These are phyloP conservation scores for Chlorella variabilis DNA, from an alignment of 163 green algal species.

Conservation along the genomic window DNA sequence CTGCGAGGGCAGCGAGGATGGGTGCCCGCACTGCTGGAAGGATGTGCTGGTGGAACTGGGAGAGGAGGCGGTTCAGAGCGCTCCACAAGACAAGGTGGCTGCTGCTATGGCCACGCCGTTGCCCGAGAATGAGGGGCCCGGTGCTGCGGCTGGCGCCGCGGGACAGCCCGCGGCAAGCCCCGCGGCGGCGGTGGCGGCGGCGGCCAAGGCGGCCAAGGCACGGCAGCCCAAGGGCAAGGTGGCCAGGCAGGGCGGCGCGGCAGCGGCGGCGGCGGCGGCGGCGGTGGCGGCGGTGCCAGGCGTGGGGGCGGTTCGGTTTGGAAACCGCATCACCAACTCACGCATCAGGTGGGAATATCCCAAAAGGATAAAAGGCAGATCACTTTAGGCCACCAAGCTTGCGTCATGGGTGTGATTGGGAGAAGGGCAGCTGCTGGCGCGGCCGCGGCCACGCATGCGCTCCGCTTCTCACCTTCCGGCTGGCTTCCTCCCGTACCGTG, in stretches of 20 bases:
- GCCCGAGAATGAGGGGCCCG: background rate
- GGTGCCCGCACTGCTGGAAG: constrained; percentile 38
- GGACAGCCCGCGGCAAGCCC: no score
- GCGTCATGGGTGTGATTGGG: no score
- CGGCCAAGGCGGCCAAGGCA: no score
- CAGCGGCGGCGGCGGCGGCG: background rate
- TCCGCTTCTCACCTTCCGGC: no score
- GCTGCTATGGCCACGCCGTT: background rate
- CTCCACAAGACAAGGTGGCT: background rate
- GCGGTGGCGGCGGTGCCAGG: background rate
- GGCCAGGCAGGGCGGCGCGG: background rate
- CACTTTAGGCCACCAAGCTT: no score
- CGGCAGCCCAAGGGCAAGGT: background rate
- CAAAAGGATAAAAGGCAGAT: no score
- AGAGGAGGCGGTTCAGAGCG: background rate
- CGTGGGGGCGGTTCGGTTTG: background rate
- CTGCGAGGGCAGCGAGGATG: constrained; percentile 5
- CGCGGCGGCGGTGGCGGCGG: no score
- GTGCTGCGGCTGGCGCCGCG: background rate
- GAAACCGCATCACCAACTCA: constrained; percentile 5
- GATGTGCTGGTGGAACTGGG: background rate
- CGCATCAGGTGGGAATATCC: constrained; percentile 6
- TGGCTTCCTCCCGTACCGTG: no score
- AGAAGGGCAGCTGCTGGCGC: background rate
- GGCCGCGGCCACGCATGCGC: background rate